These are phyloP conservation scores for Erodium texanum DNA, from an alignment of 441 rosid genomes.

Conservation along the genomic window DNA sequence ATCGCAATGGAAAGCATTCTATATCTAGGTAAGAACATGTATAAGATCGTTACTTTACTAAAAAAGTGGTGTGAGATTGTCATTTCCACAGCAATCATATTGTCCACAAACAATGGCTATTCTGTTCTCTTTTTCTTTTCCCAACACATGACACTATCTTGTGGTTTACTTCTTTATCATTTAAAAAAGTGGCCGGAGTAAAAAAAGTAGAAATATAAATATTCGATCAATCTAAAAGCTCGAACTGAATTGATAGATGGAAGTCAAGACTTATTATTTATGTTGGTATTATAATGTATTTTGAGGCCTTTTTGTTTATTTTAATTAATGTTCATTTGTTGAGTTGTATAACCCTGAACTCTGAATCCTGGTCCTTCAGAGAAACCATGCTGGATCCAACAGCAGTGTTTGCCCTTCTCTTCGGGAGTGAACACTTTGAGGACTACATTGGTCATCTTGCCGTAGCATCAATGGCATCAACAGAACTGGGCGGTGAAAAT, in stretches of 20 bases:
- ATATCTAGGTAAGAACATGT: conserved; percentile 44
- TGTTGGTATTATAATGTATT: too few relatives aligned
- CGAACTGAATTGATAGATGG: too few relatives aligned
- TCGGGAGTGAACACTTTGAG: conserved; percentile 90
- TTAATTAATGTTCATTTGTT: too few relatives aligned
- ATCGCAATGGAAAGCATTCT: conserved; percentile 55
- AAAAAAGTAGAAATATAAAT: too few relatives aligned
- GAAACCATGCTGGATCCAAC: conserved; percentile 86
- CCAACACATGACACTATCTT: neutral
- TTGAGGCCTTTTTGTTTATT: too few relatives aligned
- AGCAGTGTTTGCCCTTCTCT: conserved; percentile 80
- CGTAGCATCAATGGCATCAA: conserved; percentile 82
- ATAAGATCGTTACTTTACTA: neutral
- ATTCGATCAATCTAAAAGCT: too few relatives aligned
- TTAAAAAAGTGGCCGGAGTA: too few relatives aligned
- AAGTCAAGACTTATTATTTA: too few relatives aligned
- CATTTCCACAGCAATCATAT: neutral
- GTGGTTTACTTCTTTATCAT: too few relatives aligned
- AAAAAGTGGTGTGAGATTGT: too few relatives aligned
- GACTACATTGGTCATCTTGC: conserved; percentile 86
- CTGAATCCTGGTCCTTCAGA: too few relatives aligned
- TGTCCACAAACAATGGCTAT: neutral
- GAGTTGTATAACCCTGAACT: too few relatives aligned
- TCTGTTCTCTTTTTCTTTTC: neutral
- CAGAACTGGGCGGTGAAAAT: conserved; percentile 46